Percentiles rank a stretch among this genome's conserved stretches.
Evolutionary conservation across 495 filamentous ascomycete genomes (phyloP).

Genomic region (Talaromyces liani): DNA sequence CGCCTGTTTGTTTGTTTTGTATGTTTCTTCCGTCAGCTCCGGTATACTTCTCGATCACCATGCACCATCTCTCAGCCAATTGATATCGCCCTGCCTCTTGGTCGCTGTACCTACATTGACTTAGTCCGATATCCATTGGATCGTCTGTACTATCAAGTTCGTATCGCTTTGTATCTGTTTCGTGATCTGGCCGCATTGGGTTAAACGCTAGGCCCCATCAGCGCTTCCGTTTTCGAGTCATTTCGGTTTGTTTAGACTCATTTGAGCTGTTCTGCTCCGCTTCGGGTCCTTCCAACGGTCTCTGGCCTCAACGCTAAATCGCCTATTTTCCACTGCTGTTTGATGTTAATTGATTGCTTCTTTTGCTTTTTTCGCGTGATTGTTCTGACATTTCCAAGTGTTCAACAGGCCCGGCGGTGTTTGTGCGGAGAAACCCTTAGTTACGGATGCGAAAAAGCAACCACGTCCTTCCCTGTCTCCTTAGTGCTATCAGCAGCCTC

Average conservation of each 20-base stretch:
- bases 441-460: conserved; percentile 1
- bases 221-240: conserved; percentile 2
- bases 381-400: not conserved
- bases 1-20: not conserved
- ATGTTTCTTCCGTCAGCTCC: not conserved
- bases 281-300: not conserved
- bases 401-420: not conserved
- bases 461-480: conserved; percentile 1
- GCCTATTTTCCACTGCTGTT: not conserved
- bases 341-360: conserved; percentile 1
- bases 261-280: not conserved
- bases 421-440: conserved; percentile 1
- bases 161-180: not conserved
- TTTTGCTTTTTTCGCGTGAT: not conserved
- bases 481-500: conserved; percentile 6
- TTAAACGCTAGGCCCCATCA: not conserved
- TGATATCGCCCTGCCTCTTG: not conserved
- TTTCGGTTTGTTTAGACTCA: not conserved
- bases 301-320: not conserved
- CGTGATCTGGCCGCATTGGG: not conserved
- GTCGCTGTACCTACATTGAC: not conserved
- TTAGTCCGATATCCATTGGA: not conserved
- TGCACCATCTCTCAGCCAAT: not conserved
- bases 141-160: not conserved
- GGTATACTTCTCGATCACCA: not conserved